Conservation (phyloP, 257 asterid species). For the Ilex asprella region DNA sequence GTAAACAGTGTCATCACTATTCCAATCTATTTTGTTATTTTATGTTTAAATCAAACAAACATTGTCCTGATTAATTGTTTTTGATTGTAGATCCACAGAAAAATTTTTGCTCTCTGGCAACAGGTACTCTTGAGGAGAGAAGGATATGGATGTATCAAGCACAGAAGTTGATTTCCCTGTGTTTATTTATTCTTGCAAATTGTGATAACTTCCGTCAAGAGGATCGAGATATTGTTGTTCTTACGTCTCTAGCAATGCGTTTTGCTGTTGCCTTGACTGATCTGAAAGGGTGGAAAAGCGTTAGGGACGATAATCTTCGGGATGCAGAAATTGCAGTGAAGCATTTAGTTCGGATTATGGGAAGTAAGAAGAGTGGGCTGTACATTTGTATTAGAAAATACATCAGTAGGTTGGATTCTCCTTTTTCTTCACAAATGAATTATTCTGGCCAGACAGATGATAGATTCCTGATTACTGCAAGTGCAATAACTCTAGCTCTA, state of each 20-base stretch:
- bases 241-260: slow-evolving; percentile 78
- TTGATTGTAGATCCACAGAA: slow-evolving; percentile 45
- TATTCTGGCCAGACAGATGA: slow-evolving; percentile 53
- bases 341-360: slow-evolving; percentile 54
- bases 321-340: slow-evolving; percentile 53
- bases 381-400: slow-evolving; percentile 60
- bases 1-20: not conserved
- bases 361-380: slow-evolving; percentile 52
- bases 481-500: slow-evolving; percentile 79
- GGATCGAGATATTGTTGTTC: slow-evolving; percentile 36
- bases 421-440: slow-evolving; percentile 36
- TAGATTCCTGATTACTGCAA: slow-evolving; percentile 62
- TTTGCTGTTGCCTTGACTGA: slow-evolving; percentile 80
- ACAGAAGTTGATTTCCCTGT: slow-evolving; percentile 64
- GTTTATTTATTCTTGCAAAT: slow-evolving; percentile 61
- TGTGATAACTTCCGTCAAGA: slow-evolving; percentile 41
- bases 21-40: not conserved
- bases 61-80: slow-evolving; percentile 17
- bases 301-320: slow-evolving; percentile 26
- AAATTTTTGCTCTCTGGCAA: slow-evolving; percentile 71
- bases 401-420: slow-evolving; percentile 51
- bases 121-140: slow-evolving; percentile 64
- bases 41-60: not conserved
- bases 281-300: slow-evolving; percentile 76
- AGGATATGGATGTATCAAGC: slow-evolving; percentile 71